Base-by-base conservation (phyloP, 768 basidiomycete species). In the Dentipellis sp. region DNA sequence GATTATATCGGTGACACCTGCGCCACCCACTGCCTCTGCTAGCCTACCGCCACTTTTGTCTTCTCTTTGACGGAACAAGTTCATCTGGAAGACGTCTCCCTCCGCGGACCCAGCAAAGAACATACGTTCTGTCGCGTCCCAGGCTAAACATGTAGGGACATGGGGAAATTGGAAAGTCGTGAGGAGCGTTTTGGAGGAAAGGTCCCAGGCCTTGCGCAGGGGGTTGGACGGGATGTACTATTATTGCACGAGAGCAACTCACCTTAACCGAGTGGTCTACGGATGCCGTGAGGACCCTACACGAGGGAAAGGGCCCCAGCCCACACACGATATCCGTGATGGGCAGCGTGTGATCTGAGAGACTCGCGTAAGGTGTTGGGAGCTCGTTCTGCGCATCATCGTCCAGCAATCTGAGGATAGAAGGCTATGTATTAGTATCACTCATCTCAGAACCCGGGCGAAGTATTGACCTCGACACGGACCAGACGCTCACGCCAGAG, bases 251-350 rank as follows among this genome's bases (percentile, higher is more conserved):
- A 54, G 50, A 55, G 39, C 21, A 38, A 56, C 70, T 55, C 60
- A 91, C 92, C 77, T 98, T 98, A 67, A 92, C 90, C 23, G 91
- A 89, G 59, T 92, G 90, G 68, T 98, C 97, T 50, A 88, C 66
- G 0, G 91, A 91, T 3, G 88, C 81, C 1, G 94, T 90, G 60
- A 94, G 75, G 29, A 89, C 70, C 58, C 89, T 80, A 68, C 84
- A 88, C 55, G 73, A 80, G 14, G 88, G 91, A 69, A 90, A 94
- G 4, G 75, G 60, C 12, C 94, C 93, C 40, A 90, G 68, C 11
- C 94, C 92, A 59, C 92, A 86, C 11, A 77, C 68, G 35, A 98
- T 78, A 63, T 90, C 88, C 7, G 88, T 88, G 10, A 99, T 77
- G 6, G 91, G 88, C 4, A 98, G 80, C 0, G 94, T 97, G 67